Evolutionary conservation across 78 protist genomes (phyloP).

Genomic region (Dictyostelium capitatum): DNA sequence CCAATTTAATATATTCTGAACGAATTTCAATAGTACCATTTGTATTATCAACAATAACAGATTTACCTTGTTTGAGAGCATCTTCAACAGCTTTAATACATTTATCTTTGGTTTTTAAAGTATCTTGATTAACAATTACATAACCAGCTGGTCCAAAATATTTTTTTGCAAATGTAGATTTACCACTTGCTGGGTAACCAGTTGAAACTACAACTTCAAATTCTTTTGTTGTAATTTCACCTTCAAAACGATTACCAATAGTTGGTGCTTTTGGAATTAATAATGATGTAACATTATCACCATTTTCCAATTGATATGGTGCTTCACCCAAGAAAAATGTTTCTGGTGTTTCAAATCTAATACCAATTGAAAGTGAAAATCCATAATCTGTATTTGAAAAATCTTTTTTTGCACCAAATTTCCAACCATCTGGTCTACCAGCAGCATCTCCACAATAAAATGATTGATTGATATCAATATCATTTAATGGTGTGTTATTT

Average conservation of each 20-base stretch:
- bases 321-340: conserved; percentile 73
- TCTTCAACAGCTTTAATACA: conserved; percentile 44
- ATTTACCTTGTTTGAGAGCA: conserved; percentile 71
- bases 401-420: conserved; percentile 9
- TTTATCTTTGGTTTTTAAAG: conserved; percentile 51
- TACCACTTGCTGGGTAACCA: conserved; percentile 90
- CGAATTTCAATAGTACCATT: conserved; percentile 56
- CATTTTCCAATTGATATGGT: not conserved
- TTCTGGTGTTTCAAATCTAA: conserved; percentile 88
- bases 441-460: conserved; percentile 53
- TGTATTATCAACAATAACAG: conserved; percentile 88
- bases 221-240: not conserved
- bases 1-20: conserved; percentile 28
- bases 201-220: conserved; percentile 85
- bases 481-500: no score
- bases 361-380: conserved; percentile 78
- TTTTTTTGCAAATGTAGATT: conserved; percentile 80
- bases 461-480: not conserved
- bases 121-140: conserved; percentile 82
- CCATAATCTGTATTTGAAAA: conserved; percentile 11
- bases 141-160: conserved; percentile 73
- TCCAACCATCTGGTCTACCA: conserved; percentile 42
- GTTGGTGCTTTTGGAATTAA: conserved; percentile 13
- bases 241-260: not conserved
- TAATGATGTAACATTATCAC: not conserved